phyloP scores from a whole-genome alignment of 768 basidiomycete species.

The Porpolomopsis calyptriformis region DNA sequence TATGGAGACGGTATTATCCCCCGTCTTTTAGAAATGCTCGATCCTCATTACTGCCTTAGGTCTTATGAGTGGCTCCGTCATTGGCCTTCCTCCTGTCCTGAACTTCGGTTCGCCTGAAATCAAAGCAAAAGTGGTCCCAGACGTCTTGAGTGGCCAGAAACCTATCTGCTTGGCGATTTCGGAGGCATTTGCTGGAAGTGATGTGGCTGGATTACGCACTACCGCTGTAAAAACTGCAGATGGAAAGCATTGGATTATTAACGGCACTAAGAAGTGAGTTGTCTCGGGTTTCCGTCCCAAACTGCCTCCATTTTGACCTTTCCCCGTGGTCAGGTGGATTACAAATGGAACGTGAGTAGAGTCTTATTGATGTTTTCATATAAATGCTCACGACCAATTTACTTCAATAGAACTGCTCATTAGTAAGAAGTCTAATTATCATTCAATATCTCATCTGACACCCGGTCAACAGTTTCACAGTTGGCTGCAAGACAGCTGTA shows the following conservation, averaged over 20 bases:
- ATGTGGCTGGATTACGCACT: slow-evolving; percentile 72
- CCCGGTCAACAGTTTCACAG: slow-evolving; percentile 30
- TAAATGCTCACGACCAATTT: neutral
- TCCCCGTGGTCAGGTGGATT: slow-evolving; percentile 38
- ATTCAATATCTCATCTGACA: neutral
- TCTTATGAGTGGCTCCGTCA: slow-evolving; percentile 68
- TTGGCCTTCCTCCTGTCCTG: slow-evolving; percentile 80
- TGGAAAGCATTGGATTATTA: slow-evolving; percentile 77
- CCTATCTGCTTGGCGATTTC: slow-evolving; percentile 82
- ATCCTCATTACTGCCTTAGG: slow-evolving; percentile 24
- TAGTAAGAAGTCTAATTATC: slow-evolving; percentile 25
- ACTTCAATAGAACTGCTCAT: slow-evolving; percentile 8
- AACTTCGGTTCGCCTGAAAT: slow-evolving; percentile 71
- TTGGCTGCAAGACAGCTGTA: slow-evolving; percentile 12
- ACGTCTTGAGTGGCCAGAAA: slow-evolving; percentile 66
- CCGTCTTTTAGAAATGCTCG: neutral
- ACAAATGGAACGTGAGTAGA: slow-evolving; percentile 50
- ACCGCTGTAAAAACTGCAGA: slow-evolving; percentile 71
- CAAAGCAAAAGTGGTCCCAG: slow-evolving; percentile 48
- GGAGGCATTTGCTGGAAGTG: slow-evolving; percentile 81
- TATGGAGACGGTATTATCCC: slow-evolving; percentile 61
- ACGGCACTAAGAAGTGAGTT: slow-evolving; percentile 26
- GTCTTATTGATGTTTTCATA: neutral
- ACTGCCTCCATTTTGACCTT: neutral
- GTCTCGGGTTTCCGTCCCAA: no score